A percentile compares a stretch with the other conserved stretches of the same genome.
These are phyloP conservation scores for Nakazawaea anatomiae DNA, from an alignment of 805 yeast species.

Conservation along the genomic window DNA sequence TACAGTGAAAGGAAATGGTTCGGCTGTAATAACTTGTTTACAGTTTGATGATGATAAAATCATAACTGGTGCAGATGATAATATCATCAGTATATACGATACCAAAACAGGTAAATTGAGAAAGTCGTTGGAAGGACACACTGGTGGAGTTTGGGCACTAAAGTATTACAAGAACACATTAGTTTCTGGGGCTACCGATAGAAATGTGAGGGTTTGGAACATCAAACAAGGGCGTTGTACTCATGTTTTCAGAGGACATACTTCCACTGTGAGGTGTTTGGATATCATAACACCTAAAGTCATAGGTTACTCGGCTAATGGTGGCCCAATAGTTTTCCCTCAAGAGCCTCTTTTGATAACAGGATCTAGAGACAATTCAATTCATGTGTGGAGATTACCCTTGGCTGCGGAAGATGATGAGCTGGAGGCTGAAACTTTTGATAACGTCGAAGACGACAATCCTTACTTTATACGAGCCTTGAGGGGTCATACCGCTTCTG, in stretches of 20 bases:
- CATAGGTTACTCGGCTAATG: conserved; percentile 56
- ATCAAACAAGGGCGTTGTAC: conserved; percentile 80
- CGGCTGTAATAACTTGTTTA: conserved; percentile 82
- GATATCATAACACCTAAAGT: conserved; percentile 70
- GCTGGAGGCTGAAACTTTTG: conserved; percentile 30
- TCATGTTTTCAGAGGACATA: conserved; percentile 86
- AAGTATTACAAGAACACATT: conserved; percentile 78
- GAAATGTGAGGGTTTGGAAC: conserved; percentile 93
- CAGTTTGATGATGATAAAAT: conserved; percentile 89
- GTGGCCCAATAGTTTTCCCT: conserved; percentile 52
- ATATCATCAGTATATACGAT: conserved; percentile 73
- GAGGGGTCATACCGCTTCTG: conserved; percentile 73
- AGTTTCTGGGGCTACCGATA: conserved; percentile 92
- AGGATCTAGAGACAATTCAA: conserved; percentile 77
- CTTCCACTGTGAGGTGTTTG: conserved; percentile 88
- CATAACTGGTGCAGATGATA: conserved; percentile 90
- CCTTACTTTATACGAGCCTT: conserved; percentile 67
- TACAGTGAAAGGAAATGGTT: conserved; percentile 63
- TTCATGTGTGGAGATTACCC: conserved; percentile 78
- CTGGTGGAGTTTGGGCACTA: conserved; percentile 98
- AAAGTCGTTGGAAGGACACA: conserved; percentile 74
- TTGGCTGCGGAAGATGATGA: conserved; percentile 28
- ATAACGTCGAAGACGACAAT: conserved; percentile 34
- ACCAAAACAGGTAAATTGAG: conserved; percentile 64
- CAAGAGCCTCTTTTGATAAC: conserved; percentile 68